These are phyloP conservation scores for Sarocladiaceae sp. DNA, from an alignment of 2,329 filamentous ascomycete species.

Conservation along the genomic window DNA sequence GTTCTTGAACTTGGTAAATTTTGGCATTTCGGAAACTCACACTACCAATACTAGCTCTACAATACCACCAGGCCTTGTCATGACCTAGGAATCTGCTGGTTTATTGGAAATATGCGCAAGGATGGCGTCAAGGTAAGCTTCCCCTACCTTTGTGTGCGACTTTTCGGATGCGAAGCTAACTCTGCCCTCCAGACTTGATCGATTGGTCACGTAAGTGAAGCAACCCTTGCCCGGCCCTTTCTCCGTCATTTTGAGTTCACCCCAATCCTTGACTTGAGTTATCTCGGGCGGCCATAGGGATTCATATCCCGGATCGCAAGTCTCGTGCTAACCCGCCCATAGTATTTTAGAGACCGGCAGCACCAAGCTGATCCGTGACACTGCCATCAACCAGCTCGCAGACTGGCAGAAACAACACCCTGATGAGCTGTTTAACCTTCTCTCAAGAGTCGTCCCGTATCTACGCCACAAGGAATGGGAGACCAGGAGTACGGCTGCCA, in stretches of 20 bases:
- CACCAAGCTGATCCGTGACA: constrained; percentile 92
- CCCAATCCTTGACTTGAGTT: neutral
- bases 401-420: constrained; percentile 98
- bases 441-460: constrained; percentile 93
- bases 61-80: constrained; percentile 17
- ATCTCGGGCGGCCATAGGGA: too few relatives aligned
- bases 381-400: constrained; percentile 91
- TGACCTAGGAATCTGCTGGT: constrained; percentile 18
- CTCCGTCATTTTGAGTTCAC: neutral
- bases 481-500: constrained; percentile 86
- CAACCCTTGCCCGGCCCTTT: neutral
- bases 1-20: neutral
- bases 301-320: too few relatives aligned
- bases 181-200: constrained; percentile 61
- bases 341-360: constrained; percentile 97
- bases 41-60: too few relatives aligned
- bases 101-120: constrained; percentile 29
- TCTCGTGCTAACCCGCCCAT: constrained; percentile 12
- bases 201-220: constrained; percentile 75
- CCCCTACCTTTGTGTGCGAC: neutral
- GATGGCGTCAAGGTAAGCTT: constrained; percentile 53
- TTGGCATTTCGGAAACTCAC: too few relatives aligned
- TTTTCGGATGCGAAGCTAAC: neutral
- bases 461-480: constrained; percentile 96
- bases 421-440: constrained; percentile 92